These are phyloP conservation scores for Erythrophleum fordii DNA, from an alignment of 306 rosid species.

Conservation along the genomic window DNA sequence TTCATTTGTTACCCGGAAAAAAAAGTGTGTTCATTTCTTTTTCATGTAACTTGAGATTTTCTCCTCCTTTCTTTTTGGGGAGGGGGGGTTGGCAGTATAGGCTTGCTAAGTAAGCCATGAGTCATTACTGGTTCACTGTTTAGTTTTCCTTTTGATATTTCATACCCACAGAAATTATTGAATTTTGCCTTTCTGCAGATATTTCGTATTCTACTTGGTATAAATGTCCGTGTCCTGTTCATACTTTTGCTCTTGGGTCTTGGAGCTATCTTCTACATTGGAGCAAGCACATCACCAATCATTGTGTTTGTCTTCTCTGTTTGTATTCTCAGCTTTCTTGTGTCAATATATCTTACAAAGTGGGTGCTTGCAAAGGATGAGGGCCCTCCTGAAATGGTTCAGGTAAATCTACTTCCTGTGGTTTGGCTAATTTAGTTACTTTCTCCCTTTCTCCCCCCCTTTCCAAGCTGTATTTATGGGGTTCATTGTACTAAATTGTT, in stretches of 20 bases:
- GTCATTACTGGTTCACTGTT: not conserved
- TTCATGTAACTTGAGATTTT: not conserved
- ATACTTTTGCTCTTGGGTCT: constrained; percentile 69
- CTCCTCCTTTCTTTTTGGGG: not conserved
- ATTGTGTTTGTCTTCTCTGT: constrained; percentile 85
- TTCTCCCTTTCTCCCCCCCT: not conserved
- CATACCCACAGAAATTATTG: constrained; percentile 10
- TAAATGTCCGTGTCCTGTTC: constrained; percentile 74
- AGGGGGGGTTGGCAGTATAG: too few relatives aligned
- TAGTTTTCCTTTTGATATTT: not conserved
- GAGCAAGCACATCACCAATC: constrained; percentile 89
- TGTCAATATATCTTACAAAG: constrained; percentile 73
- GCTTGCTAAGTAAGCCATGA: constrained; percentile 1
- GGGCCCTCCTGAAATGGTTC: constrained; percentile 98
- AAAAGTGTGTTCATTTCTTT: not conserved
- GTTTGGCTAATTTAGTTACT: constrained; percentile 22
- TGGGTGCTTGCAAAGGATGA: constrained; percentile 99
- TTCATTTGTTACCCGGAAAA: not conserved
- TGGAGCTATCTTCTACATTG: constrained; percentile 82
- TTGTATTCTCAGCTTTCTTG: constrained; percentile 90
- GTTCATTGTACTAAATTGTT: not conserved
- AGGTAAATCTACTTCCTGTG: constrained; percentile 63
- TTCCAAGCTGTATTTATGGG: not conserved
- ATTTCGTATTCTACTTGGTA: constrained; percentile 74
- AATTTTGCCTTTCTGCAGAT: constrained; percentile 59